These are phyloP conservation scores for Candida patagonica DNA, from an alignment of 805 yeast genomes.

Conservation along the genomic window DNA sequence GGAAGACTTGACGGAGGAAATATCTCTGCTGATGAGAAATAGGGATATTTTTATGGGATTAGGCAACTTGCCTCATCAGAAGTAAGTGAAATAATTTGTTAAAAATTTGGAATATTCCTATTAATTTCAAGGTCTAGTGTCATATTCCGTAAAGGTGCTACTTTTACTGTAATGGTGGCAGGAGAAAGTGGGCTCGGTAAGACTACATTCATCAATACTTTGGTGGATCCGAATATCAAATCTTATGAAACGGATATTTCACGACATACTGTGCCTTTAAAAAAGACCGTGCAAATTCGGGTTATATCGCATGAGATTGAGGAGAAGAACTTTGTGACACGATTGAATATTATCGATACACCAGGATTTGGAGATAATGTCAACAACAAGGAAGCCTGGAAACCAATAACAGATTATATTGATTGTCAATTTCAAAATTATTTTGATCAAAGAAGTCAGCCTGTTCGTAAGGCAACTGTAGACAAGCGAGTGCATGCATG, in stretches of 20 bases:
- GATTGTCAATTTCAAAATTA: conserved; percentile 84
- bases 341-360: conserved; percentile 78
- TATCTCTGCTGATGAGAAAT: no score
- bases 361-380: conserved; percentile 93
- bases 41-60: no score
- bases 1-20: no score
- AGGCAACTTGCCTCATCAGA: no score
- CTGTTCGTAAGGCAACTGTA: conserved; percentile 41
- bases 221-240: conserved; percentile 47
- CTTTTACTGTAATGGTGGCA: conserved; percentile 56
- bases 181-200: conserved; percentile 89
- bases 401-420: conserved; percentile 75
- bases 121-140: no score
- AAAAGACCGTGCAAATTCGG: conserved; percentile 45
- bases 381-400: conserved; percentile 79
- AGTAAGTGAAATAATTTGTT: no score
- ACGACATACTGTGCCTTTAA: conserved; percentile 1
- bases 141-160: no score
- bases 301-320: conserved; percentile 59
- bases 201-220: conserved; percentile 80
- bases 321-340: conserved; percentile 71
- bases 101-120: no score
- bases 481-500: conserved; percentile 89
- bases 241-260: conserved; percentile 30
- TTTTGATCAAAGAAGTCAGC: conserved; percentile 93